Evolutionary conservation across 305 asterid genomes (phyloP).

Genomic region (Withania somnifera): DNA sequence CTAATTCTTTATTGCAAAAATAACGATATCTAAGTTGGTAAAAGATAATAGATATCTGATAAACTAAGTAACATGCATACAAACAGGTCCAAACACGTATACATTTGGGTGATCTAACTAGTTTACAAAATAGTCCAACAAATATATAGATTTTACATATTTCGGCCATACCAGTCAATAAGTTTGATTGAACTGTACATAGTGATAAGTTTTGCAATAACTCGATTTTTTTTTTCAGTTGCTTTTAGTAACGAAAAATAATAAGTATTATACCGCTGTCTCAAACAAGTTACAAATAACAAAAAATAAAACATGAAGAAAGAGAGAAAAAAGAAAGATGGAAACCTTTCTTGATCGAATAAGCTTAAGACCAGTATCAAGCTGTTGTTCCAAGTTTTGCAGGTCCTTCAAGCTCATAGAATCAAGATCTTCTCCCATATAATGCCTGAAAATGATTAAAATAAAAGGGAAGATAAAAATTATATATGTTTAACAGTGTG

Average conservation of each 20-base stretch:
- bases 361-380: constrained; percentile 60
- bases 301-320: neutral
- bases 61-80: neutral
- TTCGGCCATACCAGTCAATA: no score
- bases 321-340: neutral
- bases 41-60: neutral
- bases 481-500: neutral
- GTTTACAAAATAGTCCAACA: no score
- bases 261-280: neutral
- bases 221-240: no score
- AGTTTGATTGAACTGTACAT: no score
- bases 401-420: constrained; percentile 64
- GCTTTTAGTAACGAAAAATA: no score
- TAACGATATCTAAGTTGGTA: neutral
- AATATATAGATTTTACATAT: no score
- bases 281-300: neutral
- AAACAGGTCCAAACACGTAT: neutral
- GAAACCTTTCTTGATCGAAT: constrained; percentile 37
- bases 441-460: constrained; percentile 31
- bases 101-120: no score
- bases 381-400: constrained; percentile 76
- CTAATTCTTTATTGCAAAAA: neutral
- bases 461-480: neutral
- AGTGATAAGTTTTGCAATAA: no score
- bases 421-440: constrained; percentile 82